phyloP scores from a whole-genome alignment of 768 basidiomycete genomes.

The Termitomyces titanicus region DNA sequence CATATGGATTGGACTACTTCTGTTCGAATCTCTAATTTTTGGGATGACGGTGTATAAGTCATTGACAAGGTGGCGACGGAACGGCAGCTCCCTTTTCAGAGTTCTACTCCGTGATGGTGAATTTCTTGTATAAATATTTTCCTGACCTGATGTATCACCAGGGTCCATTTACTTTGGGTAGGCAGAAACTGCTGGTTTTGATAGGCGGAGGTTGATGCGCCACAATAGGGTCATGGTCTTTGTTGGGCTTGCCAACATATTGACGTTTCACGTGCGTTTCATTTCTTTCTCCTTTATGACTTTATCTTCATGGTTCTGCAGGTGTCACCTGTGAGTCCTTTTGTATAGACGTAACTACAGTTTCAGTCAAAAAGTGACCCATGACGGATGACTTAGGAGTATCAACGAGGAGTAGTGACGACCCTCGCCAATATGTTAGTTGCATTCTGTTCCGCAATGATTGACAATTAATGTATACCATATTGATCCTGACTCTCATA shows the following conservation, averaged over 20 bases:
- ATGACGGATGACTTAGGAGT: conserved; percentile 12
- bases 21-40: not conserved
- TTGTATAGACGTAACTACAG: no score
- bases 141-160: not conserved
- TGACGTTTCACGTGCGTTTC: not conserved
- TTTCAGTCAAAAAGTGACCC: not conserved
- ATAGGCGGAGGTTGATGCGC: not conserved
- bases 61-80: not conserved
- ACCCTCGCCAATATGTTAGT: conserved; percentile 19
- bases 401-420: conserved; percentile 18
- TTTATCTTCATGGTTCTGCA: not conserved
- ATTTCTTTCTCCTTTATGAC: not conserved
- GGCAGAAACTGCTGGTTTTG: not conserved
- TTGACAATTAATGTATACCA: not conserved
- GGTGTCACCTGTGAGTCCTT: conserved; percentile 14
- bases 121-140: not conserved
- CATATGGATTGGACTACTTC: not conserved
- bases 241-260: not conserved
- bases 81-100: not conserved
- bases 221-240: not conserved
- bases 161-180: not conserved
- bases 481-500: not conserved
- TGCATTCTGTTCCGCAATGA: not conserved
- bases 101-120: not conserved
- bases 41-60: not conserved